Evolutionary conservation across 2,329 filamentous ascomycete genomes (phyloP).

Genomic region (Dactylellina parvicollis): DNA sequence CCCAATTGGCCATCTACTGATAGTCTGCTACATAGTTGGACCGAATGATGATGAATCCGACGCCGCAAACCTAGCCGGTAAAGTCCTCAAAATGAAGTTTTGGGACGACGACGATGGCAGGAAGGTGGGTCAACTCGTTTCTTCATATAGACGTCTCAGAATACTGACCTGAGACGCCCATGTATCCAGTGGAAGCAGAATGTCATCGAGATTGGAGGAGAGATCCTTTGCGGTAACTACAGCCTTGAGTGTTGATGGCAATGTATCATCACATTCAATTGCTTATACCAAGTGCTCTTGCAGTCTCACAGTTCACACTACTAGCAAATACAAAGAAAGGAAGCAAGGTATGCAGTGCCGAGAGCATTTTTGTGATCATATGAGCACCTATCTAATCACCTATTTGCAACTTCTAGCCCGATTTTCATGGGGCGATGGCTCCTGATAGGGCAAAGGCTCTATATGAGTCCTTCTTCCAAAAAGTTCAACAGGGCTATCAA

Average conservation of each 20-base stretch:
- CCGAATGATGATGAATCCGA: constrained; percentile 91
- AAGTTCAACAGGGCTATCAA: constrained; percentile 76
- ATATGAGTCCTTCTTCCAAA: constrained; percentile 83
- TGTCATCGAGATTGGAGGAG: constrained; percentile 86
- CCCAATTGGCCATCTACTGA: background rate
- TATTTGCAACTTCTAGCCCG: constrained; percentile 68
- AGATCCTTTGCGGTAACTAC: constrained; percentile 83
- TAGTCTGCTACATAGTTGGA: constrained; percentile 67
- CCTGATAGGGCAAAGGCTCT: constrained; percentile 80
- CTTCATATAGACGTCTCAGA: constrained; percentile 39
- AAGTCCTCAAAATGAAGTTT: constrained; percentile 87
- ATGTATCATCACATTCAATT: background rate
- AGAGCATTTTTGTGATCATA: background rate
- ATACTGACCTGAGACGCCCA: constrained; percentile 18
- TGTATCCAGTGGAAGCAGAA: constrained; percentile 81
- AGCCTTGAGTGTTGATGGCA: background rate
- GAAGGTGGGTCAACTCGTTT: constrained; percentile 62
- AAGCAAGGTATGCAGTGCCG: constrained; percentile 65
- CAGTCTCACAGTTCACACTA: constrained; percentile 96
- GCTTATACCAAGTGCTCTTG: background rate
- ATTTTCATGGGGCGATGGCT: constrained; percentile 88
- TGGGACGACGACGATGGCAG: constrained; percentile 84
- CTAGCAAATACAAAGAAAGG: constrained; percentile 94
- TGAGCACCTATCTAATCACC: background rate
- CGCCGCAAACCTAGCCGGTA: constrained; percentile 81